Percentiles rank a stretch among this genome's conserved stretches.
Evolutionary conservation across 2,329 filamentous ascomycete species (phyloP).

Genomic region (Sordariomycetes sp.): DNA sequence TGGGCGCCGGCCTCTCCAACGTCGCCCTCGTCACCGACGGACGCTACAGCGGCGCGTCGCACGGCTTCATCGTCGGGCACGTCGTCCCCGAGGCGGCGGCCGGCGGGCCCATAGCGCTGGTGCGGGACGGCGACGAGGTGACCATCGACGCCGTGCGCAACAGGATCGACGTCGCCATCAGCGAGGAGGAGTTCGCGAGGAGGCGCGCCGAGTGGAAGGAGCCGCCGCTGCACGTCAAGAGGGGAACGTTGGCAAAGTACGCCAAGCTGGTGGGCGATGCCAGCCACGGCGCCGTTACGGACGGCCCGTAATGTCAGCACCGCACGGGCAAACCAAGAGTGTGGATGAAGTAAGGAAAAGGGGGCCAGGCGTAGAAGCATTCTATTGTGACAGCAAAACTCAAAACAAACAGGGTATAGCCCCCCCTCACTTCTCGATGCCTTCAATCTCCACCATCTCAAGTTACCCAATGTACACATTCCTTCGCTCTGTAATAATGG

Average conservation of each 20-base stretch:
- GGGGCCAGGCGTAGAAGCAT: no score
- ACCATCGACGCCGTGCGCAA: slow-evolving; percentile 73
- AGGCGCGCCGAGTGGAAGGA: slow-evolving; percentile 53
- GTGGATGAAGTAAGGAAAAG: no score
- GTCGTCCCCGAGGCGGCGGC: slow-evolving; percentile 82
- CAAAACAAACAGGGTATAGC: no score
- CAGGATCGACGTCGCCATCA: slow-evolving; percentile 56
- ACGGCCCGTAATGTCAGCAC: slow-evolving; percentile 16
- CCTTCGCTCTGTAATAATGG: no score
- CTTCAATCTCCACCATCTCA: no score
- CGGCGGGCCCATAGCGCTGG: slow-evolving; percentile 75
- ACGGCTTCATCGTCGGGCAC: slow-evolving; percentile 82
- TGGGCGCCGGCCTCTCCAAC: slow-evolving; percentile 77
- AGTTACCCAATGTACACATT: no score
- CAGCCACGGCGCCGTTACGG: slow-evolving; percentile 50
- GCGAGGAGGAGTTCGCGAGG: slow-evolving; percentile 52
- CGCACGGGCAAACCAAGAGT: no score
- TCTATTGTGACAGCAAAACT: no score
- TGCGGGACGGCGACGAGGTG: slow-evolving; percentile 72
- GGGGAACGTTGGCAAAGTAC: slow-evolving; percentile 65
- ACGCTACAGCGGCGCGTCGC: slow-evolving; percentile 70
- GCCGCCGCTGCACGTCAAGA: slow-evolving; percentile 47
- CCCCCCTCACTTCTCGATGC: no score
- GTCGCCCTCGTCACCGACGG: slow-evolving; percentile 68
- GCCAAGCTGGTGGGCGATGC: slow-evolving; percentile 50